Base-by-base conservation (phyloP, 768 basidiomycete genomes). In the Pleurotus cornucopiae region DNA sequence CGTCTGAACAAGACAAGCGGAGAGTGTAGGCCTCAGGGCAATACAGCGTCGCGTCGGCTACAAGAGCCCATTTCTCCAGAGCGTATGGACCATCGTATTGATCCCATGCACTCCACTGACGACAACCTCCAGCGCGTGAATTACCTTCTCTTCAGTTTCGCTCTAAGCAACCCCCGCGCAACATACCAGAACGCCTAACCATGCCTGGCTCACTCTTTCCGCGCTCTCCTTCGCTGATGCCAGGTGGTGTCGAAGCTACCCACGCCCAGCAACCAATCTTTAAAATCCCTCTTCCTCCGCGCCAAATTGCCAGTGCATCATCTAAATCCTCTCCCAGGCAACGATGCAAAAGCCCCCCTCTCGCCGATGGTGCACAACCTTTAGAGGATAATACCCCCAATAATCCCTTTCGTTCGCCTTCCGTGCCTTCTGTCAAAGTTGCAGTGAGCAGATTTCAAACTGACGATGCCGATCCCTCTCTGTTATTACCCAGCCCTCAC, bases 201-300 rank as follows among this genome's bases (percentile, higher is more conserved):
- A 92, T 92, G 89, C 90, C 89, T 18, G 90, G 89, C 6, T 80
- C 90, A 1, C 79, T 92, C 11, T 89, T 84, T 64, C 82, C 88
- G 4, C 83, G 88, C 6, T 89, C 90, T 0, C 77, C 82, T 0
- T 88, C 88, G n/a, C 72, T 83, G 21, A 53, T 53, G 51, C 51
- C 51, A n/a, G 51, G 51, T 18, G 51, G 39, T 5, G 13, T 16
- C 11, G 71, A 83, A 26, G 82, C 84, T n/a, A 73, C n/a, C 75
- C 70, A 21, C 80, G 80, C 53, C 65, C 70, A 12, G 56, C 66
- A 26, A 58, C 57, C 6, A 55, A 61, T 16, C 3, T 34, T 34
- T 7, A 34, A 34, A 11, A 11, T 34, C 30, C 30, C 30, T 7
- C 30, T 9, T 34, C 30, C 30, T 34, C 30, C 30, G 9, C 11